A percentile compares a stretch with the other conserved stretches of the same genome.
Conservation (phyloP, 768 basidiomycete genomes). For the Boletus reticuloceps region DNA sequence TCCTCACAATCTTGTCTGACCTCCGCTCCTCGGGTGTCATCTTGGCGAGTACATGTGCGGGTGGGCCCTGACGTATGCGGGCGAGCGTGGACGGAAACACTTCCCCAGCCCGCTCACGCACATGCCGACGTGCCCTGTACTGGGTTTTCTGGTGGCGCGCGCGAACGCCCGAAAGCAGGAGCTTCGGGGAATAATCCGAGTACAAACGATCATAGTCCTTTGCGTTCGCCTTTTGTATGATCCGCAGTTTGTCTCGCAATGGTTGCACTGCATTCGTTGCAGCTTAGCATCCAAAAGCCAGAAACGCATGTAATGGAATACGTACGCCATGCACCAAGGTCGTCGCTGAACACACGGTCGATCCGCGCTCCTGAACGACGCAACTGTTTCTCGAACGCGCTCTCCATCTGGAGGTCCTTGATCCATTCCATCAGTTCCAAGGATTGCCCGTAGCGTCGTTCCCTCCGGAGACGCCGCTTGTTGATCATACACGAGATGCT, state of each 20-base stretch:
- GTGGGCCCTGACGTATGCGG: conserved; percentile 55
- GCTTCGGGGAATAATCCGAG: conserved; percentile 44
- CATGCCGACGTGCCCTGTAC: conserved; percentile 63
- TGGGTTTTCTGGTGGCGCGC: conserved; percentile 59
- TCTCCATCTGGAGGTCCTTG: conserved; percentile 37
- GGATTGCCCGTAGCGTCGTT: conserved; percentile 41
- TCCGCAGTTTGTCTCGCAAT: conserved; percentile 28
- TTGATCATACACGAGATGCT: conserved; percentile 71
- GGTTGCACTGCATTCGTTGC: conserved; percentile 35
- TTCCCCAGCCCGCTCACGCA: conserved; percentile 65
- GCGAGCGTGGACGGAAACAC: conserved; percentile 45
- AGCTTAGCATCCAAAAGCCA: not conserved
- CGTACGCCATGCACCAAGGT: conserved; percentile 21
- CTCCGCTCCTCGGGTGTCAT: conserved; percentile 50
- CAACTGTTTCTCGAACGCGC: conserved; percentile 36
- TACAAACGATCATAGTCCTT: conserved; percentile 43
- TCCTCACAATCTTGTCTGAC: conserved; percentile 48
- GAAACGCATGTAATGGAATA: not conserved
- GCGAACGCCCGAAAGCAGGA: conserved; percentile 47
- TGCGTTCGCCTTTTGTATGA: conserved; percentile 34
- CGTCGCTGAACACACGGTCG: conserved; percentile 27
- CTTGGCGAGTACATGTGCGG: conserved; percentile 53
- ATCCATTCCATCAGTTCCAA: conserved; percentile 32
- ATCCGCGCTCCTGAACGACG: conserved; percentile 17
- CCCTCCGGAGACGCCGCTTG: conserved; percentile 42